Evolutionary conservation across 228 moss, liverwort and hornwort genomes (phyloP), one percentile per base, ranked within the genome.

Genomic region (Sphagnum fallax): DNA sequence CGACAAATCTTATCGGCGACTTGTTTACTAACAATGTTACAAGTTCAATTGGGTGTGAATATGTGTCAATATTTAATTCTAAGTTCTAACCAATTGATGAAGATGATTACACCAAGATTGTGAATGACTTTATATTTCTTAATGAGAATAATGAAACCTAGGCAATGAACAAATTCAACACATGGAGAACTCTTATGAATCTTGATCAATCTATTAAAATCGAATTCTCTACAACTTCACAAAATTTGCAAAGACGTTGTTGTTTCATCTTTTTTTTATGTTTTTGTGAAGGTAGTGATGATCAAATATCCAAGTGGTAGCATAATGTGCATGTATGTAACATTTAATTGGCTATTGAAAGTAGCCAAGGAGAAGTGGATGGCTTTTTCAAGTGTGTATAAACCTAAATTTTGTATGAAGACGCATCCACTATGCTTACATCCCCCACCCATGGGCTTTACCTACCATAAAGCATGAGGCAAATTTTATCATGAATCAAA

Each of bases 51-150:
- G 55, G 12, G 12, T 8, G 12, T 8, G 12, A 8, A 2, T 55
- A 8, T 55, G 12, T 55, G 8, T 12, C 12, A 8, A 8, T 8
- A 55, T 2, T 12, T 62, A 32, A 15, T 6, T 11, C 18, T 62
- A n/a, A 62, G 1, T 62, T 62, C 16, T 16, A 10, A 62, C 62
- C 62, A n/a, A 62, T 62, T 62, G 62, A 62, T 62, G 62, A 62
- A 62, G 62, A 62, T n/a, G 62, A 62, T 4, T 32, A 62, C 15
- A 62, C 4, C 12, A 62, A 16, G 1, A 4, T 62, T 62, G 62
- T 62, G 12, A 11, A 62, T 32, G 62, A 62, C 16, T 16, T 62
- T n/a, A 16, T n/a, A 10, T 15, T 2, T 16, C 62, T 4, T n/a
- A 62, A 15, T 4, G 62, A 10, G 6, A 62, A 62, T 10, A 62